Percentiles rank a stretch among this genome's conserved stretches.
phyloP scores from a whole-genome alignment of 768 basidiomycete genomes.

The Lactarius indigo region DNA sequence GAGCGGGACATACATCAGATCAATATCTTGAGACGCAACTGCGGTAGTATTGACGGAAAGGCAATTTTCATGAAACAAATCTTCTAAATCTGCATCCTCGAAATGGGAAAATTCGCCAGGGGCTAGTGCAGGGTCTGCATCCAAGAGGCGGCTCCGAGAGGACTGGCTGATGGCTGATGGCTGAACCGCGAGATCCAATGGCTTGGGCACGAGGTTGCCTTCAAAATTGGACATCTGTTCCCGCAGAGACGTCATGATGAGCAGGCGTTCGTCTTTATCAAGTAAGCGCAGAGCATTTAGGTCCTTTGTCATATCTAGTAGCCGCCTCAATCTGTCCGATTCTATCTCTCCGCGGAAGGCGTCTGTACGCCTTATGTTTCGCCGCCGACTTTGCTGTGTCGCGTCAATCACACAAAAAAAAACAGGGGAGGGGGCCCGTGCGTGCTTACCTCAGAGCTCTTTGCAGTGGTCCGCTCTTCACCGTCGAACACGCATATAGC shows the following conservation, averaged over 20 bases:
- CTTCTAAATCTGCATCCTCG: slow-evolving; percentile 8
- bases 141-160: not conserved
- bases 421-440: slow-evolving; percentile 18
- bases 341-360: slow-evolving; percentile 56
- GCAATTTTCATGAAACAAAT: not conserved
- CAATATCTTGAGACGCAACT: not conserved
- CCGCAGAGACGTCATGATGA: slow-evolving; percentile 37
- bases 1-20: slow-evolving; percentile 9
- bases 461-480: slow-evolving; percentile 59
- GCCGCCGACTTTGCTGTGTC: slow-evolving; percentile 54
- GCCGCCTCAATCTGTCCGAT: slow-evolving; percentile 50
- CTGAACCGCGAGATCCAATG: slow-evolving; percentile 1
- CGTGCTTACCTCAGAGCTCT: slow-evolving; percentile 58
- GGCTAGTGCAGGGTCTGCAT: not conserved
- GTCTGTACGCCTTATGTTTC: slow-evolving; percentile 45
- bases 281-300: slow-evolving; percentile 26
- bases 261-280: slow-evolving; percentile 17
- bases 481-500: slow-evolving; percentile 83
- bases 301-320: slow-evolving; percentile 36
- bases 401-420: not conserved
- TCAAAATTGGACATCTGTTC: slow-evolving; percentile 4
- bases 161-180: not conserved
- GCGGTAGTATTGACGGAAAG: not conserved
- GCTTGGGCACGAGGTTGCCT: not conserved
- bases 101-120: not conserved